These are phyloP conservation scores for Guadua angustifolia DNA, from an alignment of 176 grass and related monocot genomes.

Conservation along the genomic window DNA sequence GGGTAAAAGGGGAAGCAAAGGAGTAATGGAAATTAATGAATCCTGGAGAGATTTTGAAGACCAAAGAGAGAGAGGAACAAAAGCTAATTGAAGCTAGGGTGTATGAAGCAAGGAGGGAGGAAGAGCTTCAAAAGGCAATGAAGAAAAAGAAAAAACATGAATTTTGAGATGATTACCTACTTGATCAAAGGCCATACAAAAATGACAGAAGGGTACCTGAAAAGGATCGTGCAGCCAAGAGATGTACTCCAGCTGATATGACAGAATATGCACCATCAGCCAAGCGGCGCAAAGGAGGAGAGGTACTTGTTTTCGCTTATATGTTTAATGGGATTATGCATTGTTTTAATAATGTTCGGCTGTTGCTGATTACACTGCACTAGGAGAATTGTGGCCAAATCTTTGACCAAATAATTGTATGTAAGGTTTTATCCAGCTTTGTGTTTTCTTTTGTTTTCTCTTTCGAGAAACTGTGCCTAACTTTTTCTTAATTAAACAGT, in stretches of 20 bases:
- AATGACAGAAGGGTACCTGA: conserved; percentile 87
- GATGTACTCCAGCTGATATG: conserved; percentile 55
- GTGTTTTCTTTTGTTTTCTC: background rate
- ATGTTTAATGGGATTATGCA: conserved; percentile 26
- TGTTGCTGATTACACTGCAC: background rate
- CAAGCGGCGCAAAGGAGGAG: conserved; percentile 88
- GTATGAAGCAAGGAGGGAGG: conserved; percentile 62
- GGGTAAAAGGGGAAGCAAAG: conserved; percentile 60
- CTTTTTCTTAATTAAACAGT: conserved; percentile 1
- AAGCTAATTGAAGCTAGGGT: conserved; percentile 67
- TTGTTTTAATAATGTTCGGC: conserved; percentile 30
- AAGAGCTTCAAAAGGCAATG: conserved; percentile 76
- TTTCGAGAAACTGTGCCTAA: background rate
- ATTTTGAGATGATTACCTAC: conserved; percentile 84
- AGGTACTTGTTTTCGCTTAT: conserved; percentile 54
- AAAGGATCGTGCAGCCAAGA: conserved; percentile 64
- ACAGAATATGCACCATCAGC: conserved; percentile 53
- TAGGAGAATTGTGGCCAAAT: background rate
- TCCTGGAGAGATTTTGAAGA: conserved; percentile 66
- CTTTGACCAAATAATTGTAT: background rate
- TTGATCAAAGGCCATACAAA: conserved; percentile 76
- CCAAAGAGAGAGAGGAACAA: conserved; percentile 55
- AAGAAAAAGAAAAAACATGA: conserved; percentile 93
- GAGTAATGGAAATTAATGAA: conserved; percentile 41
- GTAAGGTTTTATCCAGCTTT: background rate